phyloP scores from a whole-genome alignment of 1,139 yeast genomes.

The Yamadazyma dushanensis region DNA sequence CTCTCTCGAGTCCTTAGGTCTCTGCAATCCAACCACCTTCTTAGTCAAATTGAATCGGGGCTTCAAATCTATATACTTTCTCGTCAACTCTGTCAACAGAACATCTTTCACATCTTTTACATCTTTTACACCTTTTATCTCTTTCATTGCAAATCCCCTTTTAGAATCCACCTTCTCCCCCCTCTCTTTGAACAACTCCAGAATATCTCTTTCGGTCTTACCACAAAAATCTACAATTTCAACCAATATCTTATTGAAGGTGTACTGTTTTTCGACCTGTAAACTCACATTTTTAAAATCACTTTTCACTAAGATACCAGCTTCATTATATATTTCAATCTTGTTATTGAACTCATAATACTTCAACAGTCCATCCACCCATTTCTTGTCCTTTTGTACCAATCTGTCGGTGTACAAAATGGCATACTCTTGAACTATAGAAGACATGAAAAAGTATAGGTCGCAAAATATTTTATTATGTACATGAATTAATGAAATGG shows the following conservation, averaged over 20 bases:
- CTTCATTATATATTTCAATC: conserved; percentile 42
- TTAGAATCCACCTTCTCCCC: no score
- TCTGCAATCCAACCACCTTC: no score
- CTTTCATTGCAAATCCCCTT: no score
- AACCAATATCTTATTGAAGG: conserved; percentile 12
- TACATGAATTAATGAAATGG: conserved; percentile 50
- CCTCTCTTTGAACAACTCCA: conserved; percentile 1
- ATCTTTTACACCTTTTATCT: not conserved
- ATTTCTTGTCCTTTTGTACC: conserved; percentile 50
- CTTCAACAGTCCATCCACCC: conserved; percentile 55
- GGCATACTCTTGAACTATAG: conserved; percentile 14
- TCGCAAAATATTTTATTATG: not conserved
- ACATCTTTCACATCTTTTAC: not conserved
- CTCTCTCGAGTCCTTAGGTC: no score
- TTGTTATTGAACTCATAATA: conserved; percentile 51
- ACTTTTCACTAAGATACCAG: conserved; percentile 34
- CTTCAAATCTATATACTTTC: not conserved
- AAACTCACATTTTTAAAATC: conserved; percentile 19
- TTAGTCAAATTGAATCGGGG: not conserved
- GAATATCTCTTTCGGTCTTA: conserved; percentile 12
- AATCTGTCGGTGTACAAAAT: conserved; percentile 46
- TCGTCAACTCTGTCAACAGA: not conserved
- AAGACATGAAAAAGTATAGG: conserved; percentile 1
- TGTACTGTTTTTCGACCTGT: conserved; percentile 12
- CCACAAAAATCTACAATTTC: conserved; percentile 12